Evolutionary conservation across 108 stramenopile genomes (phyloP).

Genomic region (Fragilariopsis cylindrus): DNA sequence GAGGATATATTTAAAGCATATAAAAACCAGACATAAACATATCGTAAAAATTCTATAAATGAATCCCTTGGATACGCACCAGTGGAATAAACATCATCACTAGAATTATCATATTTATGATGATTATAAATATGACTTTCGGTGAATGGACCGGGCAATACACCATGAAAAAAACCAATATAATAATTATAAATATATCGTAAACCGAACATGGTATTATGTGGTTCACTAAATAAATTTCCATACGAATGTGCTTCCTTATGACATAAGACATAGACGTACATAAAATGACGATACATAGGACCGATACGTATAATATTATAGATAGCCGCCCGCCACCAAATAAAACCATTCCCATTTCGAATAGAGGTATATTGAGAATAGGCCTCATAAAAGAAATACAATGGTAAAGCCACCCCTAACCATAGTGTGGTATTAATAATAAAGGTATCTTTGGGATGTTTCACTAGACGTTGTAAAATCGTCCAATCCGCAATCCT

Average conservation of each 20-base stretch:
- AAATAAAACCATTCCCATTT: neutral
- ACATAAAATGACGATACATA: constrained; percentile 25
- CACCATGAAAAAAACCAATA: constrained; percentile 32
- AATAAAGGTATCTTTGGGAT: too few relatives aligned
- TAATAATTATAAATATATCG: constrained; percentile 25
- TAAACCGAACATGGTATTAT: neutral
- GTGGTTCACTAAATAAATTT: constrained; percentile 2
- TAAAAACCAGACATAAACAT: constrained; percentile 4
- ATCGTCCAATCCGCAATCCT: too few relatives aligned
- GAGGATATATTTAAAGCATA: constrained; percentile 3
- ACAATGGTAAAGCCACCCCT: too few relatives aligned
- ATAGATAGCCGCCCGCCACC: constrained; percentile 7
- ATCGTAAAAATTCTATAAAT: neutral
- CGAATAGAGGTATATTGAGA: neutral
- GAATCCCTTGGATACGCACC: neutral
- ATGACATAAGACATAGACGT: constrained; percentile 28
- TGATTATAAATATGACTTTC: constrained; percentile 27
- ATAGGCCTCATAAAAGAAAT: neutral
- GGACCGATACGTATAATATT: constrained; percentile 26
- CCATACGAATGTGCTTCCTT: constrained; percentile 25
- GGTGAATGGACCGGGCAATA: constrained; percentile 23
- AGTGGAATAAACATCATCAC: constrained; percentile 6
- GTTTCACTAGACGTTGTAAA: too few relatives aligned
- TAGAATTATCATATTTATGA: constrained; percentile 29
- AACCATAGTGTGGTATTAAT: too few relatives aligned